phyloP scores from a whole-genome alignment of 768 basidiomycete genomes.

The Auricularia auricula-judae region DNA sequence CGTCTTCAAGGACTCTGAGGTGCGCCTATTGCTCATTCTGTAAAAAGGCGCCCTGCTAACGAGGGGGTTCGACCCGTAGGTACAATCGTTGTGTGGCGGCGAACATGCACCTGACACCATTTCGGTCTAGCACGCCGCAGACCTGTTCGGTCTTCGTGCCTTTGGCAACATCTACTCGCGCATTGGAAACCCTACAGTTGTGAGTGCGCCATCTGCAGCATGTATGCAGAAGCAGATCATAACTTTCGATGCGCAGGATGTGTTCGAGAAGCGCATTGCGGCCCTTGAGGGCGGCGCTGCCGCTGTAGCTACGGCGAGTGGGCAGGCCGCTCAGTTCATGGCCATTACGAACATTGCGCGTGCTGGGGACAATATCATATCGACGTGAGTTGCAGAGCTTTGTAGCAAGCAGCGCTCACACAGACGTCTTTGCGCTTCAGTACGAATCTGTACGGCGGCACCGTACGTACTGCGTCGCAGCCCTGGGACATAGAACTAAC shows the following conservation, averaged over 20 bases:
- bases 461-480: not conserved
- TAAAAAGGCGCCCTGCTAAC: not conserved
- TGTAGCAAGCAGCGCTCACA: not conserved
- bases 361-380: constrained; percentile 68
- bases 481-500: not conserved
- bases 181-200: constrained; percentile 57
- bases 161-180: constrained; percentile 44
- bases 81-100: not conserved
- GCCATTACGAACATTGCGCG: constrained; percentile 49
- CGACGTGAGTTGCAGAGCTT: constrained; percentile 36
- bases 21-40: constrained; percentile 18
- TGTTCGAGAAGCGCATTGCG: constrained; percentile 70
- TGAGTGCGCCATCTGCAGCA: constrained; percentile 16
- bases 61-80: not conserved
- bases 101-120: not conserved
- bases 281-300: constrained; percentile 73
- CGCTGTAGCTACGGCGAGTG: constrained; percentile 56
- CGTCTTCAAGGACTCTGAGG: constrained; percentile 60
- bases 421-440: constrained; percentile 17
- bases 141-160: constrained; percentile 54
- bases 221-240: not conserved
- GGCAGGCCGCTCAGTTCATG: constrained; percentile 70
- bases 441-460: constrained; percentile 55
- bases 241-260: constrained; percentile 33
- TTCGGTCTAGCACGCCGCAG: constrained; percentile 48